Base-by-base conservation (phyloP, 805 yeast species). In the Lachancea thermotolerans region DNA sequence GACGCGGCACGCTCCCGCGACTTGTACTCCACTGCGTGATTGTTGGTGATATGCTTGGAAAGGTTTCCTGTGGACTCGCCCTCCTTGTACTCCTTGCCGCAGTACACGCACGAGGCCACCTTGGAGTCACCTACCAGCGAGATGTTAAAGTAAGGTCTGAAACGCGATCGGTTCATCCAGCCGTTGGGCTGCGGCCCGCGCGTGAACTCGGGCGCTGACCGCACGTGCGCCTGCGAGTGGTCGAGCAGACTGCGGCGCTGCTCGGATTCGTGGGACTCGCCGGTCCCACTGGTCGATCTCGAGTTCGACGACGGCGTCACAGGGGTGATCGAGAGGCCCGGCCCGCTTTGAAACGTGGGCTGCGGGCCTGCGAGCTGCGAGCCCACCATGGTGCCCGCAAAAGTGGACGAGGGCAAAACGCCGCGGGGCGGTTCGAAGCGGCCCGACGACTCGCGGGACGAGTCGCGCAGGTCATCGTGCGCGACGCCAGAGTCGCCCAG, bases 11-110 rank as follows among this genome's bases (percentile, higher is more conserved):
- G 37, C 28, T 42, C 46, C 40, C 41, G 41, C 16, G 46, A 42
- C 37, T 37, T 42, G 37, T 37, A 42, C 37, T 42, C 41, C 6
- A 21, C 29, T 3, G 41, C 41, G 28, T 42, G 46, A 11, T 37
- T 37, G 28, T 42, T 42, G 37, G 49, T 46, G 33, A 46, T 41
- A 31, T 46, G 46, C 28, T 41, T 41, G 17, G 49, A 41, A 4
- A 46, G 34, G 35, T 46, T 46, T 18, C 49, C 49, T 1, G 49
- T 46, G n/a, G 49, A 41, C 30, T 46, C 49, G 16, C 49, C 49
- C 33, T 46, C 49, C 21, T 46, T 46, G 39, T 37, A 46, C 18
- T 28, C 41, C 16, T 46, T 46, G n/a, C 49, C 49, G 21, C 49
- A 46, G 25, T 46, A 46, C 21, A 41, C 35, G 28, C 49, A 45